Conservation (phyloP, 257 asterid genomes). For the Solanum okadae region DNA sequence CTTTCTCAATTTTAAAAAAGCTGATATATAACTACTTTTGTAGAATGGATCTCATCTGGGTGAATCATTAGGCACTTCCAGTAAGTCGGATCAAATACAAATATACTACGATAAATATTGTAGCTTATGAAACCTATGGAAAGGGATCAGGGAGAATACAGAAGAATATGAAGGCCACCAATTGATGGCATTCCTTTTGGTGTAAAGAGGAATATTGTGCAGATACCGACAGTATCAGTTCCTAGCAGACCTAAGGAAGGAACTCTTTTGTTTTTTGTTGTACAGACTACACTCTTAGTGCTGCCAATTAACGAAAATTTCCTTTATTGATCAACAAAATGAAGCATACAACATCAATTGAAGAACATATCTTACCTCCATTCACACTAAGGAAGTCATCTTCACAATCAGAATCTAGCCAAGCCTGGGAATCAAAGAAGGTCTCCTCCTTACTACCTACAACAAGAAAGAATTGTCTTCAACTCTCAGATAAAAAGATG, state of each 20-base stretch:
- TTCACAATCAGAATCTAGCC: slow-evolving; percentile 80
- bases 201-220: too few species aligned
- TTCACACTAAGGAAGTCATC: slow-evolving; percentile 73
- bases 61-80: background rate
- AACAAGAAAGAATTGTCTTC: background rate
- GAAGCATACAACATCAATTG: background rate
- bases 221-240: too few species aligned
- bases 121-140: too few species aligned
- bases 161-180: too few species aligned
- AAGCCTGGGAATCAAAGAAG: slow-evolving; percentile 68
- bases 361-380: slow-evolving; percentile 52
- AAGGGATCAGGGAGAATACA: too few species aligned
- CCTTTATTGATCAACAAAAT: background rate
- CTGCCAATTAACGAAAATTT: too few species aligned
- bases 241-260: too few species aligned
- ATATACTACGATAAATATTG: background rate
- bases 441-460: slow-evolving; percentile 66
- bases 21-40: background rate
- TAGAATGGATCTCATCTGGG: background rate
- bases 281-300: too few species aligned
- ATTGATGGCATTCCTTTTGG: too few species aligned
- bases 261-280: too few species aligned
- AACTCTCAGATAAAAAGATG: background rate
- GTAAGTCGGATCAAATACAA: background rate
- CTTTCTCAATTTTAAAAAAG: background rate